Percentiles rank a stretch among this genome's conserved stretches.
These are phyloP conservation scores for Xerocomellus intermedius DNA, from an alignment of 768 basidiomycete genomes.

Conservation along the genomic window DNA sequence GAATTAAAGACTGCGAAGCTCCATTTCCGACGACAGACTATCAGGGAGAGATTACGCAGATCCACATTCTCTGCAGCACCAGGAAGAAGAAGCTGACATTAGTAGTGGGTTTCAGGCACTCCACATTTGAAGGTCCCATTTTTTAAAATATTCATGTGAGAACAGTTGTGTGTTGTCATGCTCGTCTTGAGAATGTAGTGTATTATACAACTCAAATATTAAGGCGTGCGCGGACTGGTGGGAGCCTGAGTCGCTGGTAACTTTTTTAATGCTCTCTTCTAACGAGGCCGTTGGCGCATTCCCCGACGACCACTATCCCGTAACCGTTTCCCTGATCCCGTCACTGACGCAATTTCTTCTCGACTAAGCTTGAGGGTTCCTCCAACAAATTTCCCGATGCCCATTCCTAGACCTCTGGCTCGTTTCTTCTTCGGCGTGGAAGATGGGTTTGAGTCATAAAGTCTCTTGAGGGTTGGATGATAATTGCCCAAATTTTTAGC, in stretches of 20 bases:
- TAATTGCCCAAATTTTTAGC: conserved; percentile 85
- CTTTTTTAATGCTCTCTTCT: neutral
- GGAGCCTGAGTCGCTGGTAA: neutral
- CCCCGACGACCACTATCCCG: neutral
- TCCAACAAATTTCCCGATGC: conserved; percentile 71
- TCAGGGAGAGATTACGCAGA: conserved; percentile 22
- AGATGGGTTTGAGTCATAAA: conserved; percentile 47
- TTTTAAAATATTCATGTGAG: conserved; percentile 6
- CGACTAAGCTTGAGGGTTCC: conserved; percentile 66
- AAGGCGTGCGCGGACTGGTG: neutral
- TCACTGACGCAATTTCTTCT: conserved; percentile 52
- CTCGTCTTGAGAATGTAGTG: conserved; percentile 2
- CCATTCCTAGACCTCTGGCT: conserved; percentile 70
- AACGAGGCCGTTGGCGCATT: conserved; percentile 7
- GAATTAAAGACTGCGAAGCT: conserved; percentile 17
- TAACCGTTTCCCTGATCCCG: conserved; percentile 19
- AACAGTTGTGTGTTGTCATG: conserved; percentile 5
- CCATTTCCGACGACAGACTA: conserved; percentile 26
- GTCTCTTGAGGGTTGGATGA: conserved; percentile 71
- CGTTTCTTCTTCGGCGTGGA: conserved; percentile 42
- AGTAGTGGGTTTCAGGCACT: conserved; percentile 21
- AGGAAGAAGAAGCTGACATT: conserved; percentile 25
- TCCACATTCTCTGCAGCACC: conserved; percentile 19
- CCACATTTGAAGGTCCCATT: conserved; percentile 17
- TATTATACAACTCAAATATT: neutral